Base-by-base conservation (phyloP, 2,329 filamentous ascomycete species). In the Tothia fuscella region DNA sequence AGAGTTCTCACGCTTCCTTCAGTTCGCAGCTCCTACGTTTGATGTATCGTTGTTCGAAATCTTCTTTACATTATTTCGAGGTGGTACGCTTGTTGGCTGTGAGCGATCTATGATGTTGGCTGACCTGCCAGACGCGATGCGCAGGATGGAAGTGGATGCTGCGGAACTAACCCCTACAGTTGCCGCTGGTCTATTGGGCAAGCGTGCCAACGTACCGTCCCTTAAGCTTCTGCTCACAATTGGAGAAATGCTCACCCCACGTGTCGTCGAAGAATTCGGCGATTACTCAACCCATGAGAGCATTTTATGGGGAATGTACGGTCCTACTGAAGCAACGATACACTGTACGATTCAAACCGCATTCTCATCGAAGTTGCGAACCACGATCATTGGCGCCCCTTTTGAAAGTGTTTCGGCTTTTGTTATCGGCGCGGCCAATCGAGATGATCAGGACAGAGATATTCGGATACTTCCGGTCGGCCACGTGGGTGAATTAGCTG, bases 31-130 rank as follows among this genome's bases (percentile, higher is more conserved):
- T 3, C 85, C 88, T 1, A 94, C 87, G 0, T 95, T 95, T 56
- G 88, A 95, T 58, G 88, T 95, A 6, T 93, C 85, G 0, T 80
- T 94, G 5, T 95, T 95, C 56, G 88, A 95, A 56, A 88, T 93
- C 5, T 94, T 94, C 67, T 94, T 94, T 49, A 82, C 88, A 0
- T 65, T 88, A 13, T 80, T 78, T 47, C 70, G 85, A 44, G 82
- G 82, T 2, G 66, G 66, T 17, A 93, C 85, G 0, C 64, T 95
- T 2, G 74, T 89, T 36, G 74, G 76, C 42, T 85, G 80, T 49
- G 71, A 77, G 43, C 74, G 87, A 21, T 66, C 68, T 37, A 67
- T 74, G 25, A 75, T 94, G 67, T 67, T 95, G 31, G 74, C 82
- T 47, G 78, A 94, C 53, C 71, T 95, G 17, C 76, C 82, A 1